Conservation (phyloP, 371 early-diverging fungal genomes). For the Mortierella sp. region DNA sequence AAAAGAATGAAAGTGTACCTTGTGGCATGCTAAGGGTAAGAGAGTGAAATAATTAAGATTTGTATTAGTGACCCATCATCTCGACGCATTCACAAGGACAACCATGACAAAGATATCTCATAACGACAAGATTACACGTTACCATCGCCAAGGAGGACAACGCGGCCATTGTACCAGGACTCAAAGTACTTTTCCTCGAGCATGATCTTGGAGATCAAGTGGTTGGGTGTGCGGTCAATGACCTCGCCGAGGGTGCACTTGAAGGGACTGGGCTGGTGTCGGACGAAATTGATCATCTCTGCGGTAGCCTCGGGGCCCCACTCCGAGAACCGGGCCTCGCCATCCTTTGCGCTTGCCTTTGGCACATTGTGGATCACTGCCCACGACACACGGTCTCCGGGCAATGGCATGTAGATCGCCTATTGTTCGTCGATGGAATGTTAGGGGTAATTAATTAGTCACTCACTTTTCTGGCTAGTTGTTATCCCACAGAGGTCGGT, state of each 20-base stretch:
- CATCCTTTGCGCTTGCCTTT: conserved; percentile 23
- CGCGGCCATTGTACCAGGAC: conserved; percentile 45
- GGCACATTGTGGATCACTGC: conserved; percentile 53
- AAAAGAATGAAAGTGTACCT: conserved; percentile 7
- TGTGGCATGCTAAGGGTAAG: conserved; percentile 38
- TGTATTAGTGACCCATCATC: neutral
- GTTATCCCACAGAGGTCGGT: too few species aligned
- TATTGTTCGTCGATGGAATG: neutral
- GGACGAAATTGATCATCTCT: conserved; percentile 47
- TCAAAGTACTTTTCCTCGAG: conserved; percentile 53
- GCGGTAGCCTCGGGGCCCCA: conserved; percentile 50
- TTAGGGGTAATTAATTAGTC: neutral
- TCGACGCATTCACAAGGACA: neutral
- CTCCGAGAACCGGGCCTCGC: conserved; percentile 43
- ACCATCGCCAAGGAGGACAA: conserved; percentile 54
- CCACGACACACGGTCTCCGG: conserved; percentile 42
- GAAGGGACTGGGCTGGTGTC: conserved; percentile 47
- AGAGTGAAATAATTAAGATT: neutral
- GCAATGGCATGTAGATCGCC: conserved; percentile 55
- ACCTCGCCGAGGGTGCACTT: conserved; percentile 51
- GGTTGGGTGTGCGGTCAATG: conserved; percentile 42
- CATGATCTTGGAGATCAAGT: conserved; percentile 48
- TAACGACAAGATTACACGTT: neutral
- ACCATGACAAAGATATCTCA: too few species aligned
- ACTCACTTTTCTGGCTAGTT: too few species aligned